Evolutionary conservation across 2,329 filamentous ascomycete genomes (phyloP), one percentile per base, ranked within the genome.

Genomic region (Aspergillus tubingensis): DNA sequence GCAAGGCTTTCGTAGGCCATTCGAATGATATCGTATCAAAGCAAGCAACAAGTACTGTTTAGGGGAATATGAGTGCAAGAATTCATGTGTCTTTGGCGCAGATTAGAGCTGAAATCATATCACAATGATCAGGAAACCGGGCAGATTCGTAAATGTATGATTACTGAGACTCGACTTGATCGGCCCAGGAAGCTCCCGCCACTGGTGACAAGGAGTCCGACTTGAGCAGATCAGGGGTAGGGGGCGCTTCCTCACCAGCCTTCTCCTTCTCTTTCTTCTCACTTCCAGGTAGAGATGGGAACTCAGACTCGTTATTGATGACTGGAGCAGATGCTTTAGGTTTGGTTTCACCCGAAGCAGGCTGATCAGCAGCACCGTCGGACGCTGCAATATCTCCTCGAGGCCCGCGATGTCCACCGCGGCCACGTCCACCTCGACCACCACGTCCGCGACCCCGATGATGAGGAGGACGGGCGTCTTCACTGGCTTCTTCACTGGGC

Each of bases 281-380:
- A n/a, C 62, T 65, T 2, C 59, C 66, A 2, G 76, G 74, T 0
- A 77, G 68, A 39, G 75, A 68, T 7, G 75, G 76, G 57, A 77
- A 77, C 32, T 76, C 75, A 11, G 61, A 62, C 57, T 76, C 73
- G 30, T 72, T 70, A 32, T 66, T 65, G 30, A 75, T 61, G 5
- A 62, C 67, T 4, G 69, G 70, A 6, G 66, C 60, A 54, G 66
- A 38, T 15, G 61, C 59, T 4, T 60, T 43, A 36, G 62, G 48
- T 21, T 65, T 67, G 10, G 63, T 52, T 11, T 63, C 65, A 15
- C 51, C 55, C 19, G 61, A 57, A 30, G 47, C 30, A 27, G 25
- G 38, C 10, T 48, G 36, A 15, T 67, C 63, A 23, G 65, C 57
- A 15, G 65, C 38, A 7, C 64, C 67, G 25, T 68, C 68, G 2